phyloP scores from a whole-genome alignment of 352 stramenopile species.

The Pythium angustatum region DNA sequence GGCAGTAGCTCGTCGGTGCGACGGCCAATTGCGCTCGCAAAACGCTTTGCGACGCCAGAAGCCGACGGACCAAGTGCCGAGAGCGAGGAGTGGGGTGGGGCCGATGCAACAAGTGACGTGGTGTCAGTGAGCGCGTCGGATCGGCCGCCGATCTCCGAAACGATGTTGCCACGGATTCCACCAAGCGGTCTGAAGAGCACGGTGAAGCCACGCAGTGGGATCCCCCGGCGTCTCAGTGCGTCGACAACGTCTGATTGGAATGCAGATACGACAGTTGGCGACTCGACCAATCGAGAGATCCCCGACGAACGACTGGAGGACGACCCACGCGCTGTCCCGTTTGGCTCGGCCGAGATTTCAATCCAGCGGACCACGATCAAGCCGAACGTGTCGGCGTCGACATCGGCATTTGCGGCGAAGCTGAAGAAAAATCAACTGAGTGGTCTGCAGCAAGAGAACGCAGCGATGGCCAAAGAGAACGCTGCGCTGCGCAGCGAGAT shows the following conservation, averaged over 20 bases:
- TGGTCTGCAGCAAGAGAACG: conserved; percentile 47
- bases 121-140: neutral
- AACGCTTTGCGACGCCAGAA: conserved; percentile 13
- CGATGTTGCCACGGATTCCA: conserved; percentile 16
- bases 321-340: neutral
- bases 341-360: conserved; percentile 29
- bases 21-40: conserved; percentile 12
- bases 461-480: conserved; percentile 40
- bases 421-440: conserved; percentile 49
- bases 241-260: conserved; percentile 20
- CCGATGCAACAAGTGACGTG: conserved; percentile 1
- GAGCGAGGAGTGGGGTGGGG: conserved; percentile 21
- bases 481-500: conserved; percentile 45
- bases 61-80: conserved; percentile 11
- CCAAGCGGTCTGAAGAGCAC: conserved; percentile 2
- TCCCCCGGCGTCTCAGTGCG: neutral
- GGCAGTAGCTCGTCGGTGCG: conserved; percentile 1
- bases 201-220: neutral
- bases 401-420: conserved; percentile 35
- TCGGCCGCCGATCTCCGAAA: neutral
- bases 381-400: conserved; percentile 6
- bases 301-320: conserved; percentile 16
- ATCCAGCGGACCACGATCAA: conserved; percentile 36
- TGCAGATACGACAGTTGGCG: conserved; percentile 15
- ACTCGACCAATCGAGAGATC: neutral